These are phyloP conservation scores for Euphorbia pulcherrima DNA, from an alignment of 345 rosid species.

Conservation along the genomic window DNA sequence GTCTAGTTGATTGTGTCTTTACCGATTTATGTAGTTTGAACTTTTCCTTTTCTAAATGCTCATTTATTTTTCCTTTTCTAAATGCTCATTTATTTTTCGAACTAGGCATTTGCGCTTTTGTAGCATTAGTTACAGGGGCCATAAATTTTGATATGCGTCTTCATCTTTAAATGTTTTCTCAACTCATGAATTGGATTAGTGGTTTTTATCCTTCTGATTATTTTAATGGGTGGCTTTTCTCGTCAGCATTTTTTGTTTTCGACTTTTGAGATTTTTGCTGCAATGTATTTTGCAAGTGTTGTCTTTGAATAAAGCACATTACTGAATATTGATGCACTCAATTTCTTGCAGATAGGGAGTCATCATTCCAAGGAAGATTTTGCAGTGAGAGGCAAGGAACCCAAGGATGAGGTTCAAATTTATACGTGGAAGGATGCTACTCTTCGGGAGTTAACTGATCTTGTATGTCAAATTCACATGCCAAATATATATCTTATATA, in stretches of 20 bases:
- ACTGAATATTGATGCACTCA: too few species aligned
- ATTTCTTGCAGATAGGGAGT: conserved; percentile 57
- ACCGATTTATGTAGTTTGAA: background rate
- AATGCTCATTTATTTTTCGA: background rate
- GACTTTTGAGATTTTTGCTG: background rate
- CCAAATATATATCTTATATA: background rate
- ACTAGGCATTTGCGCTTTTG: background rate
- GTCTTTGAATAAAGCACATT: background rate
- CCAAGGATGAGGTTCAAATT: conserved; percentile 93
- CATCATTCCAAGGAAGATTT: conserved; percentile 81
- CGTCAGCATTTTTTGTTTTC: background rate
- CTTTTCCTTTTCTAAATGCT: background rate
- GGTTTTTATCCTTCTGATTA: background rate
- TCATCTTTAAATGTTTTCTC: background rate
- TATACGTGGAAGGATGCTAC: conserved; percentile 98
- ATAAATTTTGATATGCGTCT: background rate
- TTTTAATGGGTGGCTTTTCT: background rate
- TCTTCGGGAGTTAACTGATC: conserved; percentile 80
- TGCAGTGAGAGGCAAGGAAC: conserved; percentile 95
- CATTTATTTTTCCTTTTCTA: background rate
- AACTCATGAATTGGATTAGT: background rate
- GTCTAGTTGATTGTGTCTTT: background rate
- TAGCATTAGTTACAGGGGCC: too few species aligned
- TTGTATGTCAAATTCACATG: conserved; percentile 40
- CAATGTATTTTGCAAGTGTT: background rate